Base-by-base conservation (phyloP, 257 asterid species). In the Agastache rugosa region DNA sequence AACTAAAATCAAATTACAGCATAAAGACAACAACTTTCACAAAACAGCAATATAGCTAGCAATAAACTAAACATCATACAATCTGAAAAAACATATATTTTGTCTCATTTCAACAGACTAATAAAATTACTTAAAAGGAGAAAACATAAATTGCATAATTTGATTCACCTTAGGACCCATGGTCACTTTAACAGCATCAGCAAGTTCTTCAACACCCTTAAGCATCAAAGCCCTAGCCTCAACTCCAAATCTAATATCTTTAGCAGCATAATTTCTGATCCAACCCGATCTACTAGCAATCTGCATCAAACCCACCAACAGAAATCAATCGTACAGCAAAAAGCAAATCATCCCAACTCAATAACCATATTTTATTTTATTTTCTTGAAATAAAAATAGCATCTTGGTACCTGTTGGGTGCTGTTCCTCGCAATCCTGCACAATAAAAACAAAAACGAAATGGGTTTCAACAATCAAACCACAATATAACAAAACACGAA, bases 211-310 rank as follows among this genome's bases (percentile, higher is more conserved):
- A 12, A 93, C 97, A 25, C 98, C 98, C 79, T 90, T 87, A 29
- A 93, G 97, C 97, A 93, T 91, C 82, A 85, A 44, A 16, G 94
- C 91, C 69, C 97, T 91, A 16, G 98, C 97, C 75, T 91, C 98
- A 11, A 88, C 96, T 22, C 97, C 97, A 81, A 93, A 93, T 74
- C 89, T 82, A 58, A 93, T 86, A 73, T 93, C 98, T 76, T 93
- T 93, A 0, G 97, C 98, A 0, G 98, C 96, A 90, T 90, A 93
- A 60, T 84, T 88, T 75, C 98, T 89, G 72, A 75, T 83, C 91
- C 93, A 86, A 56, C 83, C 84, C 80, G 87, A 48, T 68, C 96
- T 77, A 82, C 92, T 68, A 62, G 82, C 85, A 82, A 83, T 61
- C 98, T 93, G 77, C 68, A 80, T 66, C 64, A 53, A 74, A 60